These are phyloP conservation scores for Blakeslea trispora DNA, from an alignment of 371 early-diverging fungal genomes.

Conservation along the genomic window DNA sequence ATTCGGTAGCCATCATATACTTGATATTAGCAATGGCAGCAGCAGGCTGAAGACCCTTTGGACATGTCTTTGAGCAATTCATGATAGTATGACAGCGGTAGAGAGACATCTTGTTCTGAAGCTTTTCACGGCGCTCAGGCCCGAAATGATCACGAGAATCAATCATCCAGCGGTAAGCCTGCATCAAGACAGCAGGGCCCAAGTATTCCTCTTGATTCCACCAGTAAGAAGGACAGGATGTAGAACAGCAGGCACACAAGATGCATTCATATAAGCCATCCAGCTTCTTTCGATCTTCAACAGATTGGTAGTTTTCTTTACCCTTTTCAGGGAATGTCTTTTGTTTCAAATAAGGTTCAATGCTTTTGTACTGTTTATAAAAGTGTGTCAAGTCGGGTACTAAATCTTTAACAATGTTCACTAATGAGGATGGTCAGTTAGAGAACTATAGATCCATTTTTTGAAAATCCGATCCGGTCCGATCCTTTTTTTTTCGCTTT, in stretches of 20 bases:
- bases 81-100: constrained; percentile 99
- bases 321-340: constrained; percentile 67
- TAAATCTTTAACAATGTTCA: constrained; percentile 86
- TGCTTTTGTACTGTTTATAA: constrained; percentile 95
- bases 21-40: constrained; percentile 96
- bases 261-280: constrained; percentile 98
- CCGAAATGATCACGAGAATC: constrained; percentile 95
- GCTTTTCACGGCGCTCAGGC: constrained; percentile 79
- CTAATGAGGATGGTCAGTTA: constrained; percentile 26
- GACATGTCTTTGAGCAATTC: constrained; percentile 97
- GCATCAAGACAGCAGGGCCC: constrained; percentile 95
- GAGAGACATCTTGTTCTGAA: constrained; percentile 94
- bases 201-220: constrained; percentile 95
- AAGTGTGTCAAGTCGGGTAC: constrained; percentile 94
- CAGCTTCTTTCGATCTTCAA: constrained; percentile 93
- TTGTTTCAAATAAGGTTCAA: constrained; percentile 94
- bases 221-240: constrained; percentile 97
- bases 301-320: constrained; percentile 90
- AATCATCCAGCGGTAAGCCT: constrained; percentile 98
- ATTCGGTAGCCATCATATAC: constrained; percentile 87
- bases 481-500: constrained; percentile 4
- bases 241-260: constrained; percentile 97
- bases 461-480: constrained; percentile 7
- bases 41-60: constrained; percentile 98
- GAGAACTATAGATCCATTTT: neutral